A percentile compares a stretch with the other conserved stretches of the same genome.
Conservation (phyloP, 768 basidiomycete genomes). For the Nidula microcarpa region DNA sequence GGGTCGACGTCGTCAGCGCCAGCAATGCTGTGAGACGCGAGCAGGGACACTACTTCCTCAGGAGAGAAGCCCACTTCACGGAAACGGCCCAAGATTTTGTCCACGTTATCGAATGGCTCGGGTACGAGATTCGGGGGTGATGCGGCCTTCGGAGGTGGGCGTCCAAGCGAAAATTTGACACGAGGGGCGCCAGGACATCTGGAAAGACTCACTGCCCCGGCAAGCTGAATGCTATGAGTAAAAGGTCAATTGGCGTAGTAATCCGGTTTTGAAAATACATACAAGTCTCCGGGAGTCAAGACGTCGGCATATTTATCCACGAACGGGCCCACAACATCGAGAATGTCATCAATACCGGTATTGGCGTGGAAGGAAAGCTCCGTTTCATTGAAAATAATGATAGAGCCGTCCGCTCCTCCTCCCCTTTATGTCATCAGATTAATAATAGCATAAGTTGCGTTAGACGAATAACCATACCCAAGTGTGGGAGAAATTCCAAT, state of each 20-base stretch:
- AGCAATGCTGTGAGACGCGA: conserved; percentile 18
- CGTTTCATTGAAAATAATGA: conserved; percentile 38
- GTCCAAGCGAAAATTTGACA: conserved; percentile 35
- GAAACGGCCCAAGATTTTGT: conserved; percentile 27
- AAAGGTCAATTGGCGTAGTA: background rate
- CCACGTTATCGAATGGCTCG: conserved; percentile 17
- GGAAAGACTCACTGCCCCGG: conserved; percentile 36
- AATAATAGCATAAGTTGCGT: background rate
- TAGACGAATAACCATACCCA: conserved; percentile 16
- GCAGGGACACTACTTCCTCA: background rate
- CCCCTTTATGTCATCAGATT: conserved; percentile 18
- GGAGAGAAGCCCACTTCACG: conserved; percentile 10
- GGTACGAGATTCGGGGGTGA: conserved; percentile 25
- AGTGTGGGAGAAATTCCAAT: conserved; percentile 34
- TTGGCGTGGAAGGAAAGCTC: conserved; percentile 42
- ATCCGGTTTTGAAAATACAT: conserved; percentile 7
- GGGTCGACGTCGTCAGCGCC: conserved; percentile 29
- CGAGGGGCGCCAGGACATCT: conserved; percentile 45
- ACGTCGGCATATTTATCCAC: conserved; percentile 21
- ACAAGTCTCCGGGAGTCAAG: conserved; percentile 45
- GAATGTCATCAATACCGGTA: conserved; percentile 37
- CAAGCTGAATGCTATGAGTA: conserved; percentile 37
- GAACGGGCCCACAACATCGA: conserved; percentile 30
- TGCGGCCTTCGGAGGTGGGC: conserved; percentile 25
- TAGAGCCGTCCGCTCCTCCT: conserved; percentile 48